Evolutionary conservation across 1,139 yeast species (phyloP), one percentile per base, ranked within the genome.

Genomic region (Suhomyces ambrosiae): DNA sequence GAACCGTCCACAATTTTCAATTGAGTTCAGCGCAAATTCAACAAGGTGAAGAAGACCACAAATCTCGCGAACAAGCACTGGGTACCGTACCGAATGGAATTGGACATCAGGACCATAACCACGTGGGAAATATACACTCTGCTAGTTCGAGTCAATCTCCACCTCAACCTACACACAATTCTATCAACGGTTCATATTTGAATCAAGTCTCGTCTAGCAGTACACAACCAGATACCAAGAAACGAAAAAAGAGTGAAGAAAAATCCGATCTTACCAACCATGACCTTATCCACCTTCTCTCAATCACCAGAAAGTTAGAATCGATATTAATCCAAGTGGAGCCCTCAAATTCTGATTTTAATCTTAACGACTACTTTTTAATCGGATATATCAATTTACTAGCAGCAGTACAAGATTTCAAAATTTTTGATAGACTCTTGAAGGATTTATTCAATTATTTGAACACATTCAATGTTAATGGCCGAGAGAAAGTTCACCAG

Each of bases 1-100:
- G 92, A 38, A 86, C 92, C 0, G 94, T 86, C 7, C 95, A 86
- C 59, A 69, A 66, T 42, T 64, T 65, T 30, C 61, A 60, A 27
- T 33, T 53, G 24, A 45, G 42, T 13, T 37, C 47, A 23, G 32
- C 38, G 7, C 42, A 38, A 17, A 35, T 38, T 17, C 33, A 27
- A 18, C 36, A 38, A 21, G 15, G 15, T 12, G 27, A 24, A 12
- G 27, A 24, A 7, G 15, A 11, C 27, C 27, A 24, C 27, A 8
- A 12, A 11, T n/a, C 22, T 9, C 22, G 22, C 22, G 22, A 19
- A 9, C 8, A 7, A 7, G 22, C 22, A 9, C 8, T 7, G 22
- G 22, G 8, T 7, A 7, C 22, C 22, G 8, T 19, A n/a, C n/a
- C n/a, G n/a, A n/a, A n/a, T n/a, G n/a, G n/a, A n/a, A n/a, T n/a